Evolutionary conservation across 495 filamentous ascomycete species (phyloP).

Genomic region (Mycothermus thermophilus): DNA sequence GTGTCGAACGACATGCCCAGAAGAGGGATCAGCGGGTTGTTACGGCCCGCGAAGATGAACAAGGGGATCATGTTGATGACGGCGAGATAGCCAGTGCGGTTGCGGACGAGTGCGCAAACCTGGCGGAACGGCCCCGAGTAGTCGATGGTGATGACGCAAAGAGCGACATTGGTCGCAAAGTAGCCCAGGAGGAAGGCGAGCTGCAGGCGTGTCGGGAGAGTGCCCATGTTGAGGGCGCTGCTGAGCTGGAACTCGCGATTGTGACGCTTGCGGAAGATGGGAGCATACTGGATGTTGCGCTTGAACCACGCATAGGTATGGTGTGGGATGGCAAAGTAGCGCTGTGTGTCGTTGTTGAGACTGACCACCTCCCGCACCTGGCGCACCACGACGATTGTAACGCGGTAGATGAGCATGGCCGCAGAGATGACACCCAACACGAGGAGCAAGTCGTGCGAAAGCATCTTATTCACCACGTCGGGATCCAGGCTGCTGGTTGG

Average conservation of each 20-base stretch:
- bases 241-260: conserved; percentile 83
- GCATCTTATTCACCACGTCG: conserved; percentile 26
- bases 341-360: conserved; percentile 50
- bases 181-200: conserved; percentile 59
- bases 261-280: conserved; percentile 68
- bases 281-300: conserved; percentile 69
- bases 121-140: conserved; percentile 35
- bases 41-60: conserved; percentile 44
- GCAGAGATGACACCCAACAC: conserved; percentile 30
- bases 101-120: conserved; percentile 39
- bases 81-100: conserved; percentile 63
- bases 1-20: conserved; percentile 59
- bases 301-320: conserved; percentile 55
- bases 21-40: conserved; percentile 46
- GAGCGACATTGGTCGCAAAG: conserved; percentile 61
- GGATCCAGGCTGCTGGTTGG: conserved; percentile 10
- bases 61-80: conserved; percentile 61
- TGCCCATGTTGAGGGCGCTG: conserved; percentile 74
- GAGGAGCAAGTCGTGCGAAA: conserved; percentile 35
- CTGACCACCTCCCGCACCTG: conserved; percentile 64
- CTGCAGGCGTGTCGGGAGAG: conserved; percentile 76
- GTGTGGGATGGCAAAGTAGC: conserved; percentile 37
- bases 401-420: conserved; percentile 33
- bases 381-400: conserved; percentile 41
- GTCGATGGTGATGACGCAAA: conserved; percentile 63